These are phyloP conservation scores for Neurospora sp. DNA, from an alignment of 2,329 filamentous ascomycete species.

Conservation along the genomic window DNA sequence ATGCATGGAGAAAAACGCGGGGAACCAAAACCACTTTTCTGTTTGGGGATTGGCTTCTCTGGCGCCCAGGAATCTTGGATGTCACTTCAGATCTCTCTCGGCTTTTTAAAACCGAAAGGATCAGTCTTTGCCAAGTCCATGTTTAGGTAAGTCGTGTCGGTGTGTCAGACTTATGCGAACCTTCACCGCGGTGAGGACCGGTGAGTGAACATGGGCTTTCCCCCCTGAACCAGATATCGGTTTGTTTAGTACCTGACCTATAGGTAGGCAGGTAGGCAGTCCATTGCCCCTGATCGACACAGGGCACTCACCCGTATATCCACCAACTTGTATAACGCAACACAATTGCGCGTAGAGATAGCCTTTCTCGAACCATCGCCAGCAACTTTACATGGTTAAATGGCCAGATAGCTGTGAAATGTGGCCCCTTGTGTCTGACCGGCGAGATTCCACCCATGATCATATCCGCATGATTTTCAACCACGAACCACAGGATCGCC, in stretches of 20 bases:
- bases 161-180: background rate
- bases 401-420: background rate
- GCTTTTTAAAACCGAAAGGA: background rate
- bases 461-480: background rate
- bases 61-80: conserved; percentile 2
- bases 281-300: background rate
- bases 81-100: background rate
- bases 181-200: background rate
- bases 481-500: background rate
- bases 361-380: background rate
- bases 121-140: background rate
- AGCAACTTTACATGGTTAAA: background rate
- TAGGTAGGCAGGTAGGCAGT: background rate
- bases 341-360: background rate
- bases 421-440: background rate
- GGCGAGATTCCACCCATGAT: background rate
- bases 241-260: background rate
- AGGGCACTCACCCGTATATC: background rate
- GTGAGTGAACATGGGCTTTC: background rate
- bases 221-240: background rate
- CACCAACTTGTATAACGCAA: background rate
- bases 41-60: background rate
- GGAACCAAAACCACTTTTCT: background rate
- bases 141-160: background rate
- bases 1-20: background rate